These are phyloP conservation scores for Grigorovia transvaalensis DNA, from an alignment of 805 yeast genomes.

Conservation along the genomic window DNA sequence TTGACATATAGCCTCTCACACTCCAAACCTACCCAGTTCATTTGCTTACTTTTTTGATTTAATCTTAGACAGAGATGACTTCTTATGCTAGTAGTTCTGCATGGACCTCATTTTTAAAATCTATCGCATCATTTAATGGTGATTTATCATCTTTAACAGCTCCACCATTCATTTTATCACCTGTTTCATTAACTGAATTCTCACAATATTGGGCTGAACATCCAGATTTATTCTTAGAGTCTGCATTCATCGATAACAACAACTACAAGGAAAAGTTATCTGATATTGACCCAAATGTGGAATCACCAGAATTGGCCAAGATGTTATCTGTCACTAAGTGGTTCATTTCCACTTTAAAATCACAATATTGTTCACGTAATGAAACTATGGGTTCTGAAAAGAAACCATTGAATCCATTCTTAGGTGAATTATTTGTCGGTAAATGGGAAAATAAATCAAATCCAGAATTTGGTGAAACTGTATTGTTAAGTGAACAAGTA, in stretches of 20 bases:
- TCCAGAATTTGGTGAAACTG: conserved; percentile 59
- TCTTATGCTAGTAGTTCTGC: conserved; percentile 38
- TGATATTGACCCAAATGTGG: conserved; percentile 24
- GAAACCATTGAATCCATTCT: conserved; percentile 92
- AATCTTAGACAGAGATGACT: conserved; percentile 17
- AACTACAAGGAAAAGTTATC: conserved; percentile 12
- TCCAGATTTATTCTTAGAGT: conserved; percentile 71
- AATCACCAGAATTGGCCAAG: conserved; percentile 38
- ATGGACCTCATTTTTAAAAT: conserved; percentile 87
- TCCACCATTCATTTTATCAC: conserved; percentile 91
- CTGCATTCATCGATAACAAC: conserved; percentile 35
- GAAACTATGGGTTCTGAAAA: conserved; percentile 92
- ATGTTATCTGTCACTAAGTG: conserved; percentile 77
- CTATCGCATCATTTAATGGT: conserved; percentile 88
- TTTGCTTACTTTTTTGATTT: background rate
- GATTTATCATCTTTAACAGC: conserved; percentile 92
- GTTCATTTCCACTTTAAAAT: conserved; percentile 84
- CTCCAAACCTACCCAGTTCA: background rate
- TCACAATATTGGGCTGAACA: conserved; percentile 96
- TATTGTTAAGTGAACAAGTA: conserved; percentile 82
- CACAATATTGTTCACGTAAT: conserved; percentile 88
- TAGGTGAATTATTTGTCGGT: conserved; percentile 91
- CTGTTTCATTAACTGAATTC: conserved; percentile 81
- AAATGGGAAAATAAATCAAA: conserved; percentile 59
- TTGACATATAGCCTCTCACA: background rate